Evolutionary conservation across 2,329 filamentous ascomycete species (phyloP).

Genomic region (Phaeosphaeria sp.): DNA sequence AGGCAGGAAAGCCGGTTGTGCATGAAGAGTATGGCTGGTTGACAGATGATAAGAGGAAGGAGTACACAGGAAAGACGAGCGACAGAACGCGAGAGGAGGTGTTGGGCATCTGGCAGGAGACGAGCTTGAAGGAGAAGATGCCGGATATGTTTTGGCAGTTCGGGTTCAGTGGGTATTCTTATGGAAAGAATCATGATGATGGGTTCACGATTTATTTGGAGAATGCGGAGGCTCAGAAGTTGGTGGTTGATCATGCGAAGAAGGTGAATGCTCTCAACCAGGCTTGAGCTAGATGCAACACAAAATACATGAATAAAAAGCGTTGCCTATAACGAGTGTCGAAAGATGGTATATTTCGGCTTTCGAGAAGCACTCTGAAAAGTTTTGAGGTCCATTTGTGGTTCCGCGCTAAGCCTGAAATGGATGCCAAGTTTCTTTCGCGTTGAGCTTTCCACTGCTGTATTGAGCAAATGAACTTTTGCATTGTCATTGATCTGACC

Average conservation of each 20-base stretch:
- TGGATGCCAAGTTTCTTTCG: too few relatives aligned
- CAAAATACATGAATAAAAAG: not conserved
- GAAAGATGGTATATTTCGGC: too few relatives aligned
- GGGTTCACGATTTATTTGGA: constrained; percentile 65
- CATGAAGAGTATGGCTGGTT: constrained; percentile 65
- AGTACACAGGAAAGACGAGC: constrained; percentile 54
- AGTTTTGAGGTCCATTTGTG: too few relatives aligned
- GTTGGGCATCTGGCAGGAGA: constrained; percentile 59
- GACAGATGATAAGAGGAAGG: constrained; percentile 56
- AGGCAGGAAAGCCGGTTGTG: constrained; percentile 60
- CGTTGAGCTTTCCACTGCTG: too few relatives aligned
- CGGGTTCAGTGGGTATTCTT: constrained; percentile 60
- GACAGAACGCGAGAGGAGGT: constrained; percentile 56
- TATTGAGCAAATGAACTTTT: too few relatives aligned
- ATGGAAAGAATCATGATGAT: constrained; percentile 62
- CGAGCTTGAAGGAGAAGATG: constrained; percentile 56
- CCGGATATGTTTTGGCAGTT: constrained; percentile 65
- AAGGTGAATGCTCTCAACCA: constrained; percentile 27
- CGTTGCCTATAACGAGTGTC: too few relatives aligned
- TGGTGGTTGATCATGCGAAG: constrained; percentile 31
- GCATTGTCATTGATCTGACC: too few relatives aligned
- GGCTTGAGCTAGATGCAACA: too few relatives aligned
- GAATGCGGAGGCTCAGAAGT: constrained; percentile 25
- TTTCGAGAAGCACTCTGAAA: too few relatives aligned
- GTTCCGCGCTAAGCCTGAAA: too few relatives aligned